Evolutionary conservation across 164 flowering plant genomes (phyloP), one percentile per base, ranked within the genome.

Genomic region (Malania oleifera): DNA sequence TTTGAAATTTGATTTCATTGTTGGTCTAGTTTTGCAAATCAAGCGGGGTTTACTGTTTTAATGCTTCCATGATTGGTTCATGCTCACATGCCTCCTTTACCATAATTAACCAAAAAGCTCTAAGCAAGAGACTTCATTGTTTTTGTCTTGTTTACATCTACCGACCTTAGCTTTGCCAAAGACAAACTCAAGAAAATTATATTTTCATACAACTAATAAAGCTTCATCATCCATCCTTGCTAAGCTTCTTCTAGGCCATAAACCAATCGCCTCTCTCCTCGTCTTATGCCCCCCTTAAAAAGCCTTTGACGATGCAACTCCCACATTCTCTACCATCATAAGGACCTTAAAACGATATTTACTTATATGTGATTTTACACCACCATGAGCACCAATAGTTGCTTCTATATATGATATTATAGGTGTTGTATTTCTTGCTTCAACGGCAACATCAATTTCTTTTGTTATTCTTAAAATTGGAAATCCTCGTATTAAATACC

Each of bases 31-130:
- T n/a, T n/a, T n/a, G n/a, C n/a, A n/a, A n/a, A n/a, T n/a, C n/a
- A n/a, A n/a, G n/a, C n/a, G n/a, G n/a, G n/a, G n/a, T n/a, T 8
- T 2, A 73, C 51, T 1, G 29, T 74, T 9, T 38, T 74, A 11
- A 65, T 75, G 69, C 20, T 72, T 2, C 79, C 79, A 63, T 75
- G 73, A 69, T 14, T 75, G 19, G 75, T 66, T 41, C 67, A 65
- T 26, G 79, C 76, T 7, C 79, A 75, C 37, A 23, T 72, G 1
- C 52, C 68, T 27, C 73, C 79, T 7, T 72, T 49, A 60, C 40
- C 66, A 1, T 69, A 68, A 57, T 69, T 75, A 34, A 53, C 66
- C 59, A 63, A 54, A 18, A 63, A 24, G 47, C 35, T 63, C n/a
- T 22, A 53, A 13, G 14, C 18, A 15, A 61, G 22, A 7, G 29